These are phyloP conservation scores for Ceratobasidium papillatum DNA, from an alignment of 1,284 basidiomycete species.

Conservation along the genomic window DNA sequence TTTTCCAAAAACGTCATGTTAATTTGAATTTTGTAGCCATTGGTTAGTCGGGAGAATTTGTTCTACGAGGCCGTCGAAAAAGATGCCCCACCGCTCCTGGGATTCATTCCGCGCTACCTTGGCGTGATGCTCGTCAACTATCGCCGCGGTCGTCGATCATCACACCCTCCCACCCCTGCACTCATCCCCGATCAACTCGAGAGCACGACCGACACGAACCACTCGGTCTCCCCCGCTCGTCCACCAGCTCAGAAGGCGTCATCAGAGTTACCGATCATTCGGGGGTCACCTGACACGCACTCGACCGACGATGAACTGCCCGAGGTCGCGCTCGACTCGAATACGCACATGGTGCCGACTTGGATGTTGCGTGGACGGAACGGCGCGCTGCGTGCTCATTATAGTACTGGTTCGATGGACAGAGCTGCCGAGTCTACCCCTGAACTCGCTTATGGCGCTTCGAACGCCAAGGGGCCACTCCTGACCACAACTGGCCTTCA, in stretches of 20 bases:
- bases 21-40: conserved; percentile 65
- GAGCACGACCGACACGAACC: conserved; percentile 36
- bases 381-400: conserved; percentile 46
- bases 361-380: conserved; percentile 77
- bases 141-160: conserved; percentile 64
- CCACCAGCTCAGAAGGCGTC: conserved; percentile 48
- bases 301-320: conserved; percentile 67
- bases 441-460: conserved; percentile 14
- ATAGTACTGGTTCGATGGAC: conserved; percentile 27
- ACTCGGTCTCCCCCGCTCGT: conserved; percentile 41
- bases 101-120: conserved; percentile 95
- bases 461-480: conserved; percentile 1
- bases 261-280: conserved; percentile 29
- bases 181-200: conserved; percentile 18
- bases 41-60: conserved; percentile 95
- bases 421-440: conserved; percentile 33
- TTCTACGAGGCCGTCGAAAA: conserved; percentile 98
- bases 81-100: conserved; percentile 88
- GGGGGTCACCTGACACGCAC: conserved; percentile 1
- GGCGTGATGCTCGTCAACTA: conserved; percentile 99
- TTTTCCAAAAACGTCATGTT: not conserved
- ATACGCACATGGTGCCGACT: conserved; percentile 94
- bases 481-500: conserved; percentile 25
- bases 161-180: conserved; percentile 37
- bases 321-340: conserved; percentile 90